Percentiles rank a stretch among this genome's conserved stretches.
These are phyloP conservation scores for Trametes cubensis DNA, from an alignment of 768 basidiomycete genomes.

Conservation along the genomic window DNA sequence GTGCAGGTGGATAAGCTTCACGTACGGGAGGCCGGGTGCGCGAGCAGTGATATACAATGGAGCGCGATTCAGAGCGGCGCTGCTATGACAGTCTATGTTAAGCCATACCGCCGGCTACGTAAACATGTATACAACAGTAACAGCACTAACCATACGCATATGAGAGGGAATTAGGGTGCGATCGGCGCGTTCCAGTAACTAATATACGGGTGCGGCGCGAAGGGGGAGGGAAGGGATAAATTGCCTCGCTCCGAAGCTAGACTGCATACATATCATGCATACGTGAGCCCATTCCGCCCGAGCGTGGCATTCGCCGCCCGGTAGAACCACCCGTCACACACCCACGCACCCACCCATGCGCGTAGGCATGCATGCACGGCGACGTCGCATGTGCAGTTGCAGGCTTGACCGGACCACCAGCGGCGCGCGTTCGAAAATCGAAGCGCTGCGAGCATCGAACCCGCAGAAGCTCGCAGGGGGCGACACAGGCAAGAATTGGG, in stretches of 20 bases:
- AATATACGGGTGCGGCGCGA: background rate
- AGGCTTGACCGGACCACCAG: background rate
- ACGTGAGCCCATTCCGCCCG: too few relatives aligned
- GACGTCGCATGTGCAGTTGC: background rate
- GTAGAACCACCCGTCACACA: too few relatives aligned
- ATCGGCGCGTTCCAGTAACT: conserved; percentile 6
- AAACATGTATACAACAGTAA: background rate
- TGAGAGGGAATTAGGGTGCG: conserved; percentile 16
- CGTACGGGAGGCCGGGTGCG: too few relatives aligned
- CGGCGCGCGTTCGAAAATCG: background rate
- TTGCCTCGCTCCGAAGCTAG: too few relatives aligned
- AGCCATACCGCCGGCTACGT: too few relatives aligned
- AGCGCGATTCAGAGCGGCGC: too few relatives aligned
- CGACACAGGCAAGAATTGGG: background rate
- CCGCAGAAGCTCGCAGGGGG: conserved; percentile 4
- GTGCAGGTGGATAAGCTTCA: too few relatives aligned
- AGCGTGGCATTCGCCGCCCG: too few relatives aligned
- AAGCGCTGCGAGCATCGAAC: conserved; percentile 14
- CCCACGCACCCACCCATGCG: background rate
- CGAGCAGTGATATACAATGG: too few relatives aligned
- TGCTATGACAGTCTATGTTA: too few relatives aligned
- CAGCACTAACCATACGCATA: too few relatives aligned
- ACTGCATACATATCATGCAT: too few relatives aligned
- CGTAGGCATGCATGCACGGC: conserved; percentile 8
- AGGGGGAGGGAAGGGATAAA: background rate